Conservation (phyloP, 2,329 filamentous ascomycete genomes). For the Xylaria sp. region DNA sequence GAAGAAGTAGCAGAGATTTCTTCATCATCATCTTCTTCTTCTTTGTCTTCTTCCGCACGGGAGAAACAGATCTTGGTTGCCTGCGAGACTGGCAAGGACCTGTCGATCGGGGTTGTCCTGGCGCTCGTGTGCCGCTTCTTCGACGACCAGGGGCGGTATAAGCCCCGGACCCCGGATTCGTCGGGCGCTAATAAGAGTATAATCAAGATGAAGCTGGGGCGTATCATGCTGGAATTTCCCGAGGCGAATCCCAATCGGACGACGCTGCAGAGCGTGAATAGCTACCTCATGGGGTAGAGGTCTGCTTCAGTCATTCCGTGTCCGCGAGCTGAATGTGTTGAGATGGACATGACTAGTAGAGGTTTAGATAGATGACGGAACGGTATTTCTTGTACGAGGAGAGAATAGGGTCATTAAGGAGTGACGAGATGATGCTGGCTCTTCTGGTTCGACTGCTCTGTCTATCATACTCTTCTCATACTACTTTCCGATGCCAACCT, state of each 20-base stretch:
- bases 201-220: constrained; percentile 79
- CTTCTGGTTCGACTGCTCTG: no score
- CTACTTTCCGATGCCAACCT: no score
- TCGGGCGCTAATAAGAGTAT: constrained; percentile 70
- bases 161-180: constrained; percentile 5
- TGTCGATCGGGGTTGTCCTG: constrained; percentile 79
- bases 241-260: constrained; percentile 82
- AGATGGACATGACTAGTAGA: no score
- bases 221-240: constrained; percentile 79
- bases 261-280: constrained; percentile 90
- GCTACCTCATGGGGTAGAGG: constrained; percentile 72
- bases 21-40: no score
- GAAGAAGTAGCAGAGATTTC: no score
- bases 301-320: no score
- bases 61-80: constrained; percentile 59
- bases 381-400: no score
- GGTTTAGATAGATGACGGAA: no score
- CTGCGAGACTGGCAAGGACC: constrained; percentile 79
- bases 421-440: no score
- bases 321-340: no score
- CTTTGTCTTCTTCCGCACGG: constrained; percentile 2
- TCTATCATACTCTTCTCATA: no score
- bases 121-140: constrained; percentile 77
- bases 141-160: constrained; percentile 61
- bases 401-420: no score